A percentile compares a stretch with the other conserved stretches of the same genome.
These are phyloP conservation scores for Penicillium malachiteum DNA, from an alignment of 495 filamentous ascomycete species.

Conservation along the genomic window DNA sequence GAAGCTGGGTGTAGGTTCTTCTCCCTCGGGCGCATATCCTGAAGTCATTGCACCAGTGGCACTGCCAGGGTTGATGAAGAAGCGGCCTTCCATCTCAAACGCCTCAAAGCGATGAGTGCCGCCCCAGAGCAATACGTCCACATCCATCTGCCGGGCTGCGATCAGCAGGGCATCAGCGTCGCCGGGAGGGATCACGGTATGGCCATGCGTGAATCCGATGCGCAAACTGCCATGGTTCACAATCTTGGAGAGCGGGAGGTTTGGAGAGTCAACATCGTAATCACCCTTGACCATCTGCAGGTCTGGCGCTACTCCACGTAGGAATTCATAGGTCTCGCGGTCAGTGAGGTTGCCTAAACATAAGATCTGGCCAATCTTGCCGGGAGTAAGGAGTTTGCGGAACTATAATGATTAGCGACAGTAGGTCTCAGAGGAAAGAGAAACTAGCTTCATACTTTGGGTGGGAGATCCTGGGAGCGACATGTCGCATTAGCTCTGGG, in stretches of 20 bases:
- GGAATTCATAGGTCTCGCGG: conserved; percentile 91
- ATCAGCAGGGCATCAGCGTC: conserved; percentile 91
- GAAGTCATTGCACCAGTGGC: conserved; percentile 82
- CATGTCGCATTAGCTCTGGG: background rate
- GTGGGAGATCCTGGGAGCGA: conserved; percentile 71
- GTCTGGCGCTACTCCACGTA: conserved; percentile 86
- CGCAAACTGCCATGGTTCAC: conserved; percentile 91
- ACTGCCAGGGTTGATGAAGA: conserved; percentile 98
- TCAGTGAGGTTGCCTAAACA: conserved; percentile 97
- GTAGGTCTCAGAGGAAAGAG: background rate
- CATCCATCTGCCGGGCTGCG: conserved; percentile 91
- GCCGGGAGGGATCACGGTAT: conserved; percentile 86
- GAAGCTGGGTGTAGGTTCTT: conserved; percentile 91
- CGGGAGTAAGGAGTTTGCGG: conserved; percentile 94
- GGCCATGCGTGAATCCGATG: conserved; percentile 95
- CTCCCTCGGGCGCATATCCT: conserved; percentile 67
- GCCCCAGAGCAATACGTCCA: conserved; percentile 95
- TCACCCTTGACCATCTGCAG: conserved; percentile 93
- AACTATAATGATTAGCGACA: conserved; percentile 57
- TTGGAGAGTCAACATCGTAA: conserved; percentile 89
- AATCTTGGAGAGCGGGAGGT: conserved; percentile 87
- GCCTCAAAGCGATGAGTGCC: conserved; percentile 98
- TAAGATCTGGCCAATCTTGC: conserved; percentile 96
- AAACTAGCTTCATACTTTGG: conserved; percentile 61
- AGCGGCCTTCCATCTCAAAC: conserved; percentile 97